These are phyloP conservation scores for Penicillium sp. DNA, from an alignment of 2,329 filamentous ascomycete genomes.

Conservation along the genomic window DNA sequence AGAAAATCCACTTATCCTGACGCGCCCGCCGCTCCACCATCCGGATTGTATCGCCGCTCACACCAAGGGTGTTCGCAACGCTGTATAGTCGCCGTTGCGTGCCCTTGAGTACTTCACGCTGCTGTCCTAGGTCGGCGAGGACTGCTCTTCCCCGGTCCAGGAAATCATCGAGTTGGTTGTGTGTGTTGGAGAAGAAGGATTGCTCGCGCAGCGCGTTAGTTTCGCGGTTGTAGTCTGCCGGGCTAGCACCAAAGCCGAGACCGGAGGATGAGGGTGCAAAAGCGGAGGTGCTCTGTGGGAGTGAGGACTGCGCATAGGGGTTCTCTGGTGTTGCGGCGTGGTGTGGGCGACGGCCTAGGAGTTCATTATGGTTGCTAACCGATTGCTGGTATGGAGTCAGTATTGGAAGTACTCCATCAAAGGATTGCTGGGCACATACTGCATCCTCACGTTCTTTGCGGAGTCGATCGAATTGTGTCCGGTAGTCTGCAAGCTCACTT, in stretches of 20 bases:
- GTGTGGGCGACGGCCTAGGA: slow-evolving; percentile 82
- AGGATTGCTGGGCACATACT: slow-evolving; percentile 38
- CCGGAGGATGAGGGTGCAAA: slow-evolving; percentile 43
- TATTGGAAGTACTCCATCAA: not conserved
- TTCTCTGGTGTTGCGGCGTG: slow-evolving; percentile 82
- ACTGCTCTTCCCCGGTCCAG: slow-evolving; percentile 88
- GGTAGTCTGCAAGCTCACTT: slow-evolving; percentile 75
- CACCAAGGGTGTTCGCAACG: slow-evolving; percentile 88
- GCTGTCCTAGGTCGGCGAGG: slow-evolving; percentile 80
- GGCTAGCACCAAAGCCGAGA: slow-evolving; percentile 47
- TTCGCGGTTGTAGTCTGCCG: slow-evolving; percentile 67
- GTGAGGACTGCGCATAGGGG: slow-evolving; percentile 71
- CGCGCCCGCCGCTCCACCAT: slow-evolving; percentile 91
- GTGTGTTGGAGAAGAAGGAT: slow-evolving; percentile 78
- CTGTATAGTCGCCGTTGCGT: slow-evolving; percentile 89
- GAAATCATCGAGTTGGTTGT: slow-evolving; percentile 88
- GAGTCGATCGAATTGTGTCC: slow-evolving; percentile 72
- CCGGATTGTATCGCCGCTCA: slow-evolving; percentile 93
- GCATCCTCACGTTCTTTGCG: slow-evolving; percentile 76
- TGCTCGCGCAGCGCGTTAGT: slow-evolving; percentile 85
- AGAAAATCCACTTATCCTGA: slow-evolving; percentile 98
- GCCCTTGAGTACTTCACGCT: slow-evolving; percentile 91
- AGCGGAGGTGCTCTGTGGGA: slow-evolving; percentile 41
- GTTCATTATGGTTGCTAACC: slow-evolving; percentile 72
- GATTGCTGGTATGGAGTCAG: slow-evolving; percentile 46